Percentiles rank a stretch among this genome's conserved stretches.
Conservation (phyloP, 768 basidiomycete genomes). For the Boletus coccyginus region DNA sequence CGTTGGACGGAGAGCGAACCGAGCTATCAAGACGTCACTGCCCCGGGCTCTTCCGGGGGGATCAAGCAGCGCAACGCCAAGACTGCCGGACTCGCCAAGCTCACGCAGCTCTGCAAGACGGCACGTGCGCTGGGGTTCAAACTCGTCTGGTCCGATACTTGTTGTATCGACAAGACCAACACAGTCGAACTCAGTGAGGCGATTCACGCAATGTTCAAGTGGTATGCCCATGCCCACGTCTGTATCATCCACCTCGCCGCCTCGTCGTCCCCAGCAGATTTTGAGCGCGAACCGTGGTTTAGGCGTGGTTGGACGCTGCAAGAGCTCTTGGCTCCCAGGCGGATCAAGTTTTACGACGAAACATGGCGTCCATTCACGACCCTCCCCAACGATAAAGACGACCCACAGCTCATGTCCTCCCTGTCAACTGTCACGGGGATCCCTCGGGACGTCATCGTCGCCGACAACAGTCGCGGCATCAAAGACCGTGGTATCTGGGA, state of each 20-base stretch:
- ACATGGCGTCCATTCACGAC: slow-evolving; percentile 20
- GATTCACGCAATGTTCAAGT: slow-evolving; percentile 31
- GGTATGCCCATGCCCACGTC: slow-evolving; percentile 30
- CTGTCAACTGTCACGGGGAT: slow-evolving; percentile 19
- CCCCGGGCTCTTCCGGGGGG: neutral
- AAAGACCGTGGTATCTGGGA: slow-evolving; percentile 18
- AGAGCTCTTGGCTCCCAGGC: slow-evolving; percentile 27
- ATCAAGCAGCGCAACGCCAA: slow-evolving; percentile 2
- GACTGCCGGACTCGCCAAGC: slow-evolving; percentile 14
- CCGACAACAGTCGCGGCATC: slow-evolving; percentile 20
- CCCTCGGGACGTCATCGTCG: slow-evolving; percentile 11
- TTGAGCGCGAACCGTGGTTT: slow-evolving; percentile 27
- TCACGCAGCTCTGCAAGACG: slow-evolving; percentile 19
- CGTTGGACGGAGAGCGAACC: slow-evolving; percentile 24
- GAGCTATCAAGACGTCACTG: slow-evolving; percentile 17
- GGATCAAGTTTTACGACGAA: slow-evolving; percentile 25
- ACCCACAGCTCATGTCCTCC: slow-evolving; percentile 3
- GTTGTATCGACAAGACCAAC: slow-evolving; percentile 30
- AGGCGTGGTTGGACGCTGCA: slow-evolving; percentile 24
- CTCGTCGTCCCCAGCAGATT: slow-evolving; percentile 12
- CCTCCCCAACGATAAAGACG: slow-evolving; percentile 15
- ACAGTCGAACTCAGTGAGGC: slow-evolving; percentile 29
- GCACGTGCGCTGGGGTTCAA: slow-evolving; percentile 18
- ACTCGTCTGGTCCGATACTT: slow-evolving; percentile 30
- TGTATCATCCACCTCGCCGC: slow-evolving; percentile 27